Conservation (phyloP, 163 green algal genomes). For the Trebouxia gelatinosa region DNA sequence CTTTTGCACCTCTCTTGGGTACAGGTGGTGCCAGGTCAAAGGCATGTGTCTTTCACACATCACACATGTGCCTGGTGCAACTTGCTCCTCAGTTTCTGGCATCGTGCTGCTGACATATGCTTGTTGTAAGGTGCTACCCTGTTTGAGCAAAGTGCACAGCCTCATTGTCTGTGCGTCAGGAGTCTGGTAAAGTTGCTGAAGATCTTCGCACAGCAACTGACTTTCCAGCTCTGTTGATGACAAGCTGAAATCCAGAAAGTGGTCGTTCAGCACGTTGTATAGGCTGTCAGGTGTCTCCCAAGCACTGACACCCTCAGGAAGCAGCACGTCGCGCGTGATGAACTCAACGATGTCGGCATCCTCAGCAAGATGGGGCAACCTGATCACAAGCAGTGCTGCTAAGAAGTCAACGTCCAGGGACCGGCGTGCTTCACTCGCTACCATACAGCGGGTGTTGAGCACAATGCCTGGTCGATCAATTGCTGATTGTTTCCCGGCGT, state of each 20-base stretch:
- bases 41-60: slow-evolving; percentile 19
- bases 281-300: slow-evolving; percentile 7
- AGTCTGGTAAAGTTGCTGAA: neutral
- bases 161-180: neutral
- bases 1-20: slow-evolving; percentile 18
- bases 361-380: neutral
- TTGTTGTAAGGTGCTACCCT: neutral
- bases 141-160: neutral
- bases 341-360: neutral
- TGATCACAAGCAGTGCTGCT: neutral
- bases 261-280: neutral
- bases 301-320: neutral
- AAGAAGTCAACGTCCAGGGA: too few species aligned
- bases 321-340: neutral
- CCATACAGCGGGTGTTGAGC: too few species aligned
- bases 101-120: neutral
- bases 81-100: neutral
- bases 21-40: slow-evolving; percentile 24
- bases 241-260: neutral
- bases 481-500: too few species aligned
- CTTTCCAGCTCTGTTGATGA: neutral
- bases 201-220: slow-evolving; percentile 12
- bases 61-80: slow-evolving; percentile 6
- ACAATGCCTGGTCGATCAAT: too few species aligned
- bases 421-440: too few species aligned